Base-by-base conservation (phyloP, 1,284 basidiomycete species). In the Neotropicomus parvogracilis region DNA sequence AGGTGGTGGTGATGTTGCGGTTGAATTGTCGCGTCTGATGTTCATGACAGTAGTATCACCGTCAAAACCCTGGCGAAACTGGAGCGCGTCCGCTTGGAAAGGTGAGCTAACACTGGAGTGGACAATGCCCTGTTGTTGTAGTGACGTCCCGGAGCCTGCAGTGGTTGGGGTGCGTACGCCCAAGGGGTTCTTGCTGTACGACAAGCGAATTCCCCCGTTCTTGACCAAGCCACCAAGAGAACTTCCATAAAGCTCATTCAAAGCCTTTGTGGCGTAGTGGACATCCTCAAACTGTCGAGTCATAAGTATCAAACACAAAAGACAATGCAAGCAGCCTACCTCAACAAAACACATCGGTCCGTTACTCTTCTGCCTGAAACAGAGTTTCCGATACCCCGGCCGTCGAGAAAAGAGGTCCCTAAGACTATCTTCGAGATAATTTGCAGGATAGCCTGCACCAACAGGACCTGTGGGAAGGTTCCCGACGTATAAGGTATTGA, bases 321-420 rank as follows among this genome's bases (percentile, higher is more conserved):
- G 19, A 50, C 11, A 26, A 33, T 50, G 29, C 9, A 34, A 12
- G 44, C 35, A 10, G 68, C 73, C 43, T 66, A 91, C 88, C 81
- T 94, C 91, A 40, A 94, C 91, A 67, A 97, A 97, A 68, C 94
- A 97, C 95, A 97, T 97, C 4, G 94, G 93, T 2, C 94, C 92
- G 58, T 94, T 95, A 63, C 81, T 89, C 75, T 99, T 99, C 65
- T 95, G 91, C 50, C 93, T 78, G 75, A 94, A 98, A 59, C 88
- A 94, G 57, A 99, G 79, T 60, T 95, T 89, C 49, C 91, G 86
- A 71, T 86, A 99, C 4, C 95, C 95, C 1, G 81, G 79, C 35
- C 85, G 85, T 31, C 77, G 76, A 34, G 79, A 75, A 67, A 99
- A 98, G 39, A 95, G 72, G 31, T 83, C 81, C 50, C 91, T 78